Evolutionary conservation across 2,329 filamentous ascomycete species (phyloP), one percentile per base, ranked within the genome.

Genomic region (Myriosclerotinia duriaeana): DNA sequence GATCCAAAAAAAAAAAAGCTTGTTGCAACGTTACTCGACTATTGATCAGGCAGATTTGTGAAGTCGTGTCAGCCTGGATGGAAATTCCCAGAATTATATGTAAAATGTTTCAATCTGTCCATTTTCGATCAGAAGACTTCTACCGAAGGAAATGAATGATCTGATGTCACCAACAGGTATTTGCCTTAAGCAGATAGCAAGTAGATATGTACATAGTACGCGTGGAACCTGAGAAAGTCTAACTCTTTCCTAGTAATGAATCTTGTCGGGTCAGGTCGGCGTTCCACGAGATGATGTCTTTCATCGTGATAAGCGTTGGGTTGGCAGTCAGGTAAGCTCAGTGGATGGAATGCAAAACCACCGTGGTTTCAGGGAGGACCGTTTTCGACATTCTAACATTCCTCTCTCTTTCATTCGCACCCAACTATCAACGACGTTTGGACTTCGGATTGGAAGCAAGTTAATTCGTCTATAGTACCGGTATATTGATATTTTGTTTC

Each of bases 11-110:
- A 20, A 12, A 46, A 36, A 40, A 58, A 26, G 38, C 20, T 22
- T 64, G 2, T 36, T 50, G 53, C 38, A 64, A 64, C 62, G 40
- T 58, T 58, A 58, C 62, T 40, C 30, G 53, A 48, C 48, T 15
- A 26, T 22, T 50, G 62, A 36, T 48, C 42, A 56, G 9, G 14
- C n/a, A 64, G 30, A 6, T 34, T 36, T n/a, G 20, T 26, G 17
- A 6, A 40, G 9, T 26, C 11, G 53, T 58, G 34, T 40, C 56
- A 46, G 20, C 30, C 42, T 36, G 22, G 12, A 20, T 48, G 20
- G 9, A 36, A 2, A 53, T 26, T 40, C 11, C 15, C 14, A 53
- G 20, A 56, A n/a, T 7, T 38, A 53, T 8, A 30, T 38, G 34
- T 40, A 9, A 26, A 61, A 52, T 52, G 44, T 61, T 53, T 62